Evolutionary conservation across 805 yeast genomes (phyloP), one percentile per base, ranked within the genome.

Genomic region (Candida ortonii): DNA sequence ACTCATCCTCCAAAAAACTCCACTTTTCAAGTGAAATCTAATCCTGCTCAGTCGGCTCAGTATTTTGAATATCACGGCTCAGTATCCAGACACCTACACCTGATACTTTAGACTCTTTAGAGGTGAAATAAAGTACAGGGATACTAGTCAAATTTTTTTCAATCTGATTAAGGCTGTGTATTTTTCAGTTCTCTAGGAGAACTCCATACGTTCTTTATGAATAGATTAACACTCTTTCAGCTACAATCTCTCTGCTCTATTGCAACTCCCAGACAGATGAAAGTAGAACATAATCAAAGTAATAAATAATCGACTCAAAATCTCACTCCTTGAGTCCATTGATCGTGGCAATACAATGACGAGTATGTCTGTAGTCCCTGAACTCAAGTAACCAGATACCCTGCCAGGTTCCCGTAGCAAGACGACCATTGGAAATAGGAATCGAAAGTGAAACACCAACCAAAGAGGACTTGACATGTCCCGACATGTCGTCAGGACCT

Each of bases 401-500:
- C 54, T 84, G 94, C 94, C 94, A 85, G 0, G 93, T 84, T 2
- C 94, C 94, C 0, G 80, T 68, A 1, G 79, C 80, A 36, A 84
- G 61, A 21, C 65, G 55, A 1, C 94, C 94, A 48, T 83, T 73
- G 15, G 68, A 54, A 30, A 84, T 83, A 2, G 94, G 94, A 26
- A 84, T 75, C 3, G 74, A 65, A 17, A 84, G 61, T 3, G 76
- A 67, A 6, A 76, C 80, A 13, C 94, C 93, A 7, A 80, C 70
- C 30, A 70, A 40, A 2, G 75, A 60, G 13, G 83, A 68, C 52
- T 83, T 79, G 33, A 79, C 78, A 56, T 84, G 94, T 1, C 89
- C 84, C 2, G 90, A 85, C 88, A 84, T 80, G 54, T 84, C 94
- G 53, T 85, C 94, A 3, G 84, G 70, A 1, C 86, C 94, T 57